Conservation (phyloP, 495 filamentous ascomycete genomes). For the Trichoderma virens region DNA sequence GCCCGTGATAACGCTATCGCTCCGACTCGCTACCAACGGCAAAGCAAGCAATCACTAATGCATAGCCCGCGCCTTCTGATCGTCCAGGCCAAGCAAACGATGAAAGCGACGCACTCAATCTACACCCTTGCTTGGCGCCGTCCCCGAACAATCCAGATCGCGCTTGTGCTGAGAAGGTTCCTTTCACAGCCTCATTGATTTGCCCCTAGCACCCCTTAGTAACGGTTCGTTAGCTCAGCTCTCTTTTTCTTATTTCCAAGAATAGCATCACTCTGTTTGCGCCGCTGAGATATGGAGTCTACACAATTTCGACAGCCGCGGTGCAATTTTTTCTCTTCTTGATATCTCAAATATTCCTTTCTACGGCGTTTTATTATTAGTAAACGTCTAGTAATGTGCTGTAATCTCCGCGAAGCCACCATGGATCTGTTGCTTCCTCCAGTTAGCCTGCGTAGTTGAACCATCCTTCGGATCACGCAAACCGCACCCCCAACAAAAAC, state of each 20-base stretch:
- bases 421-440: no score
- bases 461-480: background rate
- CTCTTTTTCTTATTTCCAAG: conserved; percentile 2
- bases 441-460: background rate
- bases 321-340: no score
- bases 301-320: background rate
- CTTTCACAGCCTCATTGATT: conserved; percentile 3
- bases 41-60: background rate
- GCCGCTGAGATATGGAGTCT: conserved; percentile 1
- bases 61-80: no score
- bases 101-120: background rate
- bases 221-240: background rate
- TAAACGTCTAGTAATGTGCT: background rate
- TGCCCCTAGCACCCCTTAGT: background rate
- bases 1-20: background rate
- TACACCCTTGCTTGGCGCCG: background rate
- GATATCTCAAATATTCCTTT: no score
- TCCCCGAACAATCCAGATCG: background rate
- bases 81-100: no score
- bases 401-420: background rate
- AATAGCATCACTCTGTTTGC: background rate
- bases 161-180: background rate
- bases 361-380: background rate
- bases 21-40: background rate
- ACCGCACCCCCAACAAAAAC: background rate